Evolutionary conservation across 1,139 yeast species (phyloP), one percentile per base, ranked within the genome.

Genomic region (Magnusiomyces suaveolens): DNA sequence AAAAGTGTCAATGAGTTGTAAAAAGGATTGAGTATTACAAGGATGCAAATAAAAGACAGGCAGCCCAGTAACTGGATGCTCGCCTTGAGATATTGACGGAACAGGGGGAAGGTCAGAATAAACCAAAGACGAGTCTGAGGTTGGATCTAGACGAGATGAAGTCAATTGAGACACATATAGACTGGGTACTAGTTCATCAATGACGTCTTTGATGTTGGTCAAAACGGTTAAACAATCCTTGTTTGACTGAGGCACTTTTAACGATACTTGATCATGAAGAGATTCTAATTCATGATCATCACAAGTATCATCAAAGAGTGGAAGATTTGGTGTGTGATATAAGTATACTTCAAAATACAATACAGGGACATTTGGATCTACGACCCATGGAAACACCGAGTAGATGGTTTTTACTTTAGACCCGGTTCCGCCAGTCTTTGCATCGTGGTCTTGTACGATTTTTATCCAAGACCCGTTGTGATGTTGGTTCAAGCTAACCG

Each of bases 11-110:
- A 62, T 44, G 16, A 46, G 54, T 4, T 46, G 48, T 48, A 64
- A 41, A 50, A 58, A 59, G n/a, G 56, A 59, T n/a, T 53, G 55
- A 1, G 75, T 71, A 29, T 62, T 60, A 58, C 75, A 72, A 10
- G 75, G 75, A 54, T 72, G 75, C 20, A 72, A 51, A 56, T 59
- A 70, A 56, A 69, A 66, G 10, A 63, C 58, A 1, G 72, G 72
- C 36, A 63, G 55, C 2, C 67, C 68, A 38, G 62, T 56, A 2
- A 59, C 41, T 12, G 75, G 74, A 55, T 69, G 72, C 50, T 65
- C 71, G 2, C 68, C 66, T 46, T 66, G 72, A 14, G 70, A 64
- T 46, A 56, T 26, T 8, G 53, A 52, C 1, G 53, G 52, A n/a
- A 48, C 21, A 3, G 21, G 38, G 3, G 29, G 25, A 6, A 52